Evolutionary conservation across 1,284 basidiomycete genomes (phyloP), one percentile per base, ranked within the genome.

Genomic region (Hymenochaete sp.): DNA sequence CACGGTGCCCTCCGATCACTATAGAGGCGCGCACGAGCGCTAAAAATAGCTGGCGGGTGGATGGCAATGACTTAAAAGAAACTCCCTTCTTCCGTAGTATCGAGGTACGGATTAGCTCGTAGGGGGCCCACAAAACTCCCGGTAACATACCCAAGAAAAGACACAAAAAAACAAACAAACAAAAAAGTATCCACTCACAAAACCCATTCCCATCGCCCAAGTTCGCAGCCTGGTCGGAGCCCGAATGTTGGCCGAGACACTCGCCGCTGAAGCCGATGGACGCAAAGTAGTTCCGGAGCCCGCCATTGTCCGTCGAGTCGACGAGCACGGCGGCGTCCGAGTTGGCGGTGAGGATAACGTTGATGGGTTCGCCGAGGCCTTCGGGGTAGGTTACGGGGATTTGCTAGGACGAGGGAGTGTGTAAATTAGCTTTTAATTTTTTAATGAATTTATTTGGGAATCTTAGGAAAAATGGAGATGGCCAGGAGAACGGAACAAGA

Each of bases 321-420:
- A 76, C 72, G 33, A 96, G 70, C 1, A 96, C 82, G 2, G 64
- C 68, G 1, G 69, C 53, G 56, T 93, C 87, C 1, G 91, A 95
- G 36, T 81, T 70, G 19, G 73, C 84, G n/a, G 86, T 83, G 25
- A 97, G 66, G 58, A 97, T 90, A 45, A 77, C 72, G 55, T 98
- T 97, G 47, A 97, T 65, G 2, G 93, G 93, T 65, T 97, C 93
- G 32, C 89, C 87, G 44, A 87, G 75, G 6, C 89, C 87, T 41
- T 67, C 58, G 11, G 89, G 85, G 56, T 70, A 80, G 14, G 90
- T 83, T 27, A 67, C 59, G 44, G 75, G 67, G 19, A 84, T 72
- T 58, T 67, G 58, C 77, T 80, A 27, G 49, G 37, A 42, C 44
- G 27, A 37, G n/a, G 16, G 36, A 5, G 25, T 3, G 21, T 35